These are phyloP conservation scores for Cordyceps militaris DNA, from an alignment of 2,329 filamentous ascomycete genomes.

Conservation along the genomic window DNA sequence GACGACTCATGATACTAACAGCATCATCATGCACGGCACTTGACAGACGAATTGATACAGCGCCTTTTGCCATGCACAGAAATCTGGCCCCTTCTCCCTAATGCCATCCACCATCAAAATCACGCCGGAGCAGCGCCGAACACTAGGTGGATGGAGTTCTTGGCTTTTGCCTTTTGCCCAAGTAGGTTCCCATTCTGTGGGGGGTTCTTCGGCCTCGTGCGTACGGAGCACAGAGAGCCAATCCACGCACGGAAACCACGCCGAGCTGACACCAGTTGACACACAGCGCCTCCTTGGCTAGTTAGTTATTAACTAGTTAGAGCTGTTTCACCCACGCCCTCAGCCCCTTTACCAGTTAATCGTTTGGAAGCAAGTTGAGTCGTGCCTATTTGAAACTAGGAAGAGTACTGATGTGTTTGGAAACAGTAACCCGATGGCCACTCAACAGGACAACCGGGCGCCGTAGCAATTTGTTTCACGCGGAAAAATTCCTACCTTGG, in stretches of 20 bases:
- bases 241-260: neutral
- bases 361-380: neutral
- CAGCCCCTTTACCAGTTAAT: neutral
- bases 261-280: constrained; percentile 3
- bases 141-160: neutral
- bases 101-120: neutral
- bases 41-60: neutral
- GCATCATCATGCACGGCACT: neutral
- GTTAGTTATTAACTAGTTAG: neutral
- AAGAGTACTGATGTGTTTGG: neutral
- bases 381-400: constrained; percentile 1
- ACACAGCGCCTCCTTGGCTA: neutral
- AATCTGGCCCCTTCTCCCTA: neutral
- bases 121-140: constrained; percentile 9
- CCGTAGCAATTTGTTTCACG: neutral
- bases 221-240: neutral
- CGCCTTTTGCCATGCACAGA: neutral
- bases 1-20: neutral
- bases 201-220: neutral
- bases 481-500: neutral
- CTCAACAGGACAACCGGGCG: neutral
- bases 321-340: neutral
- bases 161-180: neutral
- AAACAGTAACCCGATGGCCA: neutral
- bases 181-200: neutral